Percentiles rank a stretch among this genome's conserved stretches.
phyloP scores from a whole-genome alignment of 805 yeast genomes.

The Brettanomyces naardenensis region DNA sequence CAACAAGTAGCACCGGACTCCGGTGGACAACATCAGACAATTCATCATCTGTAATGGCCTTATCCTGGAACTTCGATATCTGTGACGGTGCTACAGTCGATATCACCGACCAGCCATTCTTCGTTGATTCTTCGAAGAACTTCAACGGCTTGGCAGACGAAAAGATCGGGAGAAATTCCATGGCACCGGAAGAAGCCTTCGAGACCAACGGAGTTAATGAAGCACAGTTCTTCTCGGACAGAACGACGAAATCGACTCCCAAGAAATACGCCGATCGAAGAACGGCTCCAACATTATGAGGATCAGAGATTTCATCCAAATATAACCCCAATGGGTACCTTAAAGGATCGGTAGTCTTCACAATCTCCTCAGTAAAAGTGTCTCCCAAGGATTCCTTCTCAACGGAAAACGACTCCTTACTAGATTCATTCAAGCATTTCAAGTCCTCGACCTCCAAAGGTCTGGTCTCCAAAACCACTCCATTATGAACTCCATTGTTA shows the following conservation, averaged over 20 bases:
- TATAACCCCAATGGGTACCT: slow-evolving; percentile 61
- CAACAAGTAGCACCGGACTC: slow-evolving; percentile 59
- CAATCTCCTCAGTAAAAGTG: neutral
- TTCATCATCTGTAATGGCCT: slow-evolving; percentile 23
- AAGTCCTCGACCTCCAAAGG: slow-evolving; percentile 33
- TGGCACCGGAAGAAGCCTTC: slow-evolving; percentile 79
- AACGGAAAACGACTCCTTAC: slow-evolving; percentile 4
- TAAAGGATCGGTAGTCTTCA: slow-evolving; percentile 11
- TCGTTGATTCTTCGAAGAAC: slow-evolving; percentile 49
- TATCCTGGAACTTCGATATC: slow-evolving; percentile 23
- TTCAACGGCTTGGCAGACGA: slow-evolving; percentile 48
- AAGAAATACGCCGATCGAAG: slow-evolving; percentile 71
- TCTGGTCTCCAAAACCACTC: slow-evolving; percentile 63
- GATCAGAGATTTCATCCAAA: slow-evolving; percentile 76
- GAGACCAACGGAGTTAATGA: slow-evolving; percentile 69
- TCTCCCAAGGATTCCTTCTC: neutral
- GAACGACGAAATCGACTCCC: slow-evolving; percentile 73
- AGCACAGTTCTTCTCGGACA: slow-evolving; percentile 66
- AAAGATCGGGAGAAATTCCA: slow-evolving; percentile 63
- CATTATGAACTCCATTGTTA: slow-evolving; percentile 71
- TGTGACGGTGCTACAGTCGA: slow-evolving; percentile 43
- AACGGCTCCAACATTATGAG: slow-evolving; percentile 83
- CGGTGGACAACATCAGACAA: slow-evolving; percentile 35
- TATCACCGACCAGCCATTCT: slow-evolving; percentile 65
- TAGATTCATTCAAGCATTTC: slow-evolving; percentile 2